Percentiles rank a stretch among this genome's conserved stretches.
Conservation (phyloP, 345 rosid species). For the Eutrema heterophyllum region DNA sequence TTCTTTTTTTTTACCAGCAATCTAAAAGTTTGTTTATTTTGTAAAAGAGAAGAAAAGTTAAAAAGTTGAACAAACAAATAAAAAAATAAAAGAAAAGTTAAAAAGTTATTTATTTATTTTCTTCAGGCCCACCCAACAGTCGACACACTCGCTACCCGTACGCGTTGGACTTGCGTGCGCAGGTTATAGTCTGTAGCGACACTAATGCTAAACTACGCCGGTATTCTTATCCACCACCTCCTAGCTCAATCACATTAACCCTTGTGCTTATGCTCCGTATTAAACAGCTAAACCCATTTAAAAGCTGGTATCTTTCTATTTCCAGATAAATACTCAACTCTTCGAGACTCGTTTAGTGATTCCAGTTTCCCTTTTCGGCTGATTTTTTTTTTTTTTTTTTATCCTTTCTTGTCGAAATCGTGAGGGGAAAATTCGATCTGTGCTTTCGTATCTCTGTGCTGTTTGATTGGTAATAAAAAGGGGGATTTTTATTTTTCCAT, state of each 20-base stretch:
- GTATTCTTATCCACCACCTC: constrained; percentile 25
- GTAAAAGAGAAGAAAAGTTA: no score
- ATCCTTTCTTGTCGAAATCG: background rate
- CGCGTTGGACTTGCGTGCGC: constrained; percentile 5
- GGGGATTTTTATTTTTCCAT: constrained; percentile 25
- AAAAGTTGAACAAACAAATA: no score
- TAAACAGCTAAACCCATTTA: constrained; percentile 11
- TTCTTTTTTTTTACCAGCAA: no score
- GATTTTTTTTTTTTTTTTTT: background rate
- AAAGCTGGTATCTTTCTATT: constrained; percentile 23
- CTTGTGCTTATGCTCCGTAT: background rate
- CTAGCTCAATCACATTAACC: background rate
- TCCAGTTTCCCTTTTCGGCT: constrained; percentile 15
- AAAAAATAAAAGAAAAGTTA: background rate
- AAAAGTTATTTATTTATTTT: no score
- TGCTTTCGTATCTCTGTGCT: constrained; percentile 13
- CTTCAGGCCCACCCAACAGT: constrained; percentile 1
- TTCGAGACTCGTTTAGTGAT: background rate
- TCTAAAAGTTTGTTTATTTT: no score
- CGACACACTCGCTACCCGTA: background rate
- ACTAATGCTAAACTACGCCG: constrained; percentile 1
- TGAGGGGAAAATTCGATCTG: constrained; percentile 12
- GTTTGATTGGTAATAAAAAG: background rate
- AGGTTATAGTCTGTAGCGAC: background rate
- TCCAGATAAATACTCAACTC: constrained; percentile 17